phyloP scores from a whole-genome alignment of 2,329 filamentous ascomycete species.

The Exophiala spinifera region DNA sequence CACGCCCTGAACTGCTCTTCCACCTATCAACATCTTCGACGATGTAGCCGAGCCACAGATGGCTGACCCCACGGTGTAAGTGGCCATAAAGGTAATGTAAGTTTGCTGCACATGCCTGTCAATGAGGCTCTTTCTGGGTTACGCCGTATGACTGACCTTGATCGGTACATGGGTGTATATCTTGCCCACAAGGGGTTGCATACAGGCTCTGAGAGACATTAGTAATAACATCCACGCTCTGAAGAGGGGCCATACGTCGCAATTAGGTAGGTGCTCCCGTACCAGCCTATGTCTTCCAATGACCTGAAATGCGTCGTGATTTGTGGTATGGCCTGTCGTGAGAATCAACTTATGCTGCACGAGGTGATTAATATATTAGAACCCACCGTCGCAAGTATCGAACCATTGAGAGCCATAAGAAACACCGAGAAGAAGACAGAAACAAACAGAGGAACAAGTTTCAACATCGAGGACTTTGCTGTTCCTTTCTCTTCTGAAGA shows the following conservation, averaged over 20 bases:
- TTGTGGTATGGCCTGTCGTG: slow-evolving; percentile 32
- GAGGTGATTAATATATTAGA: background rate
- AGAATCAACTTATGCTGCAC: slow-evolving; percentile 27
- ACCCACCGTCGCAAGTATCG: slow-evolving; percentile 51
- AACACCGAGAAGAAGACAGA: slow-evolving; percentile 47
- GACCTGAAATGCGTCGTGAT: slow-evolving; percentile 38
- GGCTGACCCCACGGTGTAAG: slow-evolving; percentile 35
- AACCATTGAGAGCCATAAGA: slow-evolving; percentile 51
- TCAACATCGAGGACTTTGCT: slow-evolving; percentile 3
- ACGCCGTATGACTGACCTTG: slow-evolving; percentile 11
- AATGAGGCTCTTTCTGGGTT: background rate
- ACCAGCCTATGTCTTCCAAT: slow-evolving; percentile 38
- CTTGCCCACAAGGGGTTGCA: slow-evolving; percentile 48
- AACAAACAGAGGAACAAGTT: slow-evolving; percentile 31
- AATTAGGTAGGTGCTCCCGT: slow-evolving; percentile 35
- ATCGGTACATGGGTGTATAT: slow-evolving; percentile 46
- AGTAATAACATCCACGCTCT: background rate
- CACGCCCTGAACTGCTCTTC: slow-evolving; percentile 35
- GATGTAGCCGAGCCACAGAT: slow-evolving; percentile 33
- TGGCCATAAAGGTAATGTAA: slow-evolving; percentile 33
- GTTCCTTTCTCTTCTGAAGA: background rate
- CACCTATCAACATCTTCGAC: slow-evolving; percentile 33
- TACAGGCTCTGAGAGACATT: slow-evolving; percentile 37
- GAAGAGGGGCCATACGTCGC: slow-evolving; percentile 20
- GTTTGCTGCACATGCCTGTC: slow-evolving; percentile 4